These are phyloP conservation scores for Salvia hispanica DNA, from an alignment of 257 asterid species.

Conservation along the genomic window DNA sequence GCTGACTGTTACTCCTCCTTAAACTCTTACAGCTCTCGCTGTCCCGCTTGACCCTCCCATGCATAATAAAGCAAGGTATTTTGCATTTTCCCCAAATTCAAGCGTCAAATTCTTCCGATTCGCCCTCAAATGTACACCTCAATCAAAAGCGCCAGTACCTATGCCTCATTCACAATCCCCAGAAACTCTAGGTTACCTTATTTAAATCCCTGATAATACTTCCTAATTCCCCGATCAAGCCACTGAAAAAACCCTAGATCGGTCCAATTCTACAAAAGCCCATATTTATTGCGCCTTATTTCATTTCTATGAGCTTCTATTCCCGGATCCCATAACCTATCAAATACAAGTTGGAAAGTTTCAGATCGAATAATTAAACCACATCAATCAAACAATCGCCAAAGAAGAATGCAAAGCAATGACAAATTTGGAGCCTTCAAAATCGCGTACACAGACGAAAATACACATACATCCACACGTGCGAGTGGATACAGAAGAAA, in stretches of 20 bases:
- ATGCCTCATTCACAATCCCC: background rate
- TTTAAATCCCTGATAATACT: background rate
- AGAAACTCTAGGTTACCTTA: background rate
- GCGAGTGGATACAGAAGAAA: background rate
- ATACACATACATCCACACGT: conserved; percentile 6
- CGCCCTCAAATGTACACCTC: background rate
- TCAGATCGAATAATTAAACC: conserved; percentile 37
- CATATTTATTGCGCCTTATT: conserved; percentile 15
- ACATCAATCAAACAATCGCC: conserved; percentile 10
- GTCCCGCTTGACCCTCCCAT: conserved; percentile 49
- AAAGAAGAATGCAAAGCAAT: conserved; percentile 11
- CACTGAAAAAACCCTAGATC: conserved; percentile 33
- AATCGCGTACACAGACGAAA: background rate
- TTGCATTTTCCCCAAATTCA: conserved; percentile 48
- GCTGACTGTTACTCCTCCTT: conserved; percentile 36
- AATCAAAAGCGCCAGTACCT: background rate
- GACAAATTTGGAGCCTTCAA: background rate
- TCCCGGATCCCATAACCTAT: conserved; percentile 37
- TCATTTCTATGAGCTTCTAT: conserved; percentile 34
- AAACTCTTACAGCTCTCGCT: conserved; percentile 38
- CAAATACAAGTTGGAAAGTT: conserved; percentile 20
- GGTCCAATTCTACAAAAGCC: conserved; percentile 27
- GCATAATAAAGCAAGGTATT: conserved; percentile 43
- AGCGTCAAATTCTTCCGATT: conserved; percentile 18
- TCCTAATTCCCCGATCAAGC: background rate